Conservation (phyloP, 352 stramenopile species). For the Stramenopiles sp. region DNA sequence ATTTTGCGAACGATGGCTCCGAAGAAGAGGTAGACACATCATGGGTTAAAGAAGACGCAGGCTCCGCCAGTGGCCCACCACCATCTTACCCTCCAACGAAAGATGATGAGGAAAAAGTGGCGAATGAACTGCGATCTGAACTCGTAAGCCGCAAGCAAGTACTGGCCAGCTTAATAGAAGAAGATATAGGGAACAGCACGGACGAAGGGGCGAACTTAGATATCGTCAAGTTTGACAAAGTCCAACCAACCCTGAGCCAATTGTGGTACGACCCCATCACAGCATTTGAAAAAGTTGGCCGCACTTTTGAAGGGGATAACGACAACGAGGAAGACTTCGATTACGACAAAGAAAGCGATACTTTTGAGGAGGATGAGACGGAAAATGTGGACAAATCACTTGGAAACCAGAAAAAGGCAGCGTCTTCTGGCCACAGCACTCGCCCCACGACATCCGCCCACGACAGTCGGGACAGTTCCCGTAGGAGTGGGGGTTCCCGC, state of each 20-base stretch:
- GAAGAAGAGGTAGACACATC: not conserved
- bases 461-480: too few species aligned
- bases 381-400: too few species aligned
- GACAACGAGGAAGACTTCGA: constrained; percentile 6
- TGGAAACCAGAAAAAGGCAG: too few species aligned
- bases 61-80: not conserved
- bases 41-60: constrained; percentile 7
- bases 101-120: too few species aligned
- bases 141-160: too few species aligned
- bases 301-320: not conserved
- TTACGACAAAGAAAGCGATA: not conserved
- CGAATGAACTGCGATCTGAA: too few species aligned
- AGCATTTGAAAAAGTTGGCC: not conserved
- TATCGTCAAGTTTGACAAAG: constrained; percentile 9
- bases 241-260: not conserved
- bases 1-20: not conserved
- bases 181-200: not conserved
- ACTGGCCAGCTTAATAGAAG: too few species aligned
- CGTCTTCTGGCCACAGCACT: too few species aligned
- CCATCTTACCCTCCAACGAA: not conserved
- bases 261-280: not conserved
- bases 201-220: not conserved
- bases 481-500: too few species aligned
- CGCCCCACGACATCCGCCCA: too few species aligned
- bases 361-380: constrained; percentile 7